Base-by-base conservation (phyloP, 2,329 filamentous ascomycete genomes). In the Sclerotinia borealis region DNA sequence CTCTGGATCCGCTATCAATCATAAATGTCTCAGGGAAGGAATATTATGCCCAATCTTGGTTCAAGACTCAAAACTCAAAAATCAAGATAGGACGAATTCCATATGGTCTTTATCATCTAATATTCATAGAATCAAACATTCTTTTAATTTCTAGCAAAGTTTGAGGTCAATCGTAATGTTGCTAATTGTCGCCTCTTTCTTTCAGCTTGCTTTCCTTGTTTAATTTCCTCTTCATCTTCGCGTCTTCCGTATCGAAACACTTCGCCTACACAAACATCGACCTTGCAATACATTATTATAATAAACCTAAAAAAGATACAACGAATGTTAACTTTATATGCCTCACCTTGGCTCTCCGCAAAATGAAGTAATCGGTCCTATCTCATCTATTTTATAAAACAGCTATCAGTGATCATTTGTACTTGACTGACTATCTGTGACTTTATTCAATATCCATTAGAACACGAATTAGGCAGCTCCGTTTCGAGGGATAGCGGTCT, bases 291-390 rank as follows among this genome's bases (percentile, higher is more conserved):
- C 41, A 3, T 10, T 27, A 37, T 22, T 17, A 49, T 39, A 22
- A 4, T 39, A 22, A 4, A 37, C 31, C 17, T 29, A 15, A 4
- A n/a, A 49, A n/a, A 47, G n/a, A 25, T 36, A 13, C 8, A 19
- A 34, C 31, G 27, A 56, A 36, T 55, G 27, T n/a, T 27, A 37
- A n/a, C 11, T 25, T 17, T 48, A 41, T 41, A n/a, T 51, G 36
- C 34, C 31, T 61, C 17, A 50, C 15, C 37, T 45, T 56, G 41
- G 39, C 37, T 36, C 22, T 61, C 6, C 39, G 50, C 13, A 55
- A 13, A 37, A 36, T 37, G 50, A 29, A 56, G 31, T 56, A 56
- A 47, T 61, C 50, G 59, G 49, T 61, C 59, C 49, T 61, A 61
- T 61, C 27, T 29, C 17, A 61, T 55, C 50, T 47, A 55, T n/a